Evolutionary conservation across 805 yeast species (phyloP).

Genomic region (Myxozyma sirexii): DNA sequence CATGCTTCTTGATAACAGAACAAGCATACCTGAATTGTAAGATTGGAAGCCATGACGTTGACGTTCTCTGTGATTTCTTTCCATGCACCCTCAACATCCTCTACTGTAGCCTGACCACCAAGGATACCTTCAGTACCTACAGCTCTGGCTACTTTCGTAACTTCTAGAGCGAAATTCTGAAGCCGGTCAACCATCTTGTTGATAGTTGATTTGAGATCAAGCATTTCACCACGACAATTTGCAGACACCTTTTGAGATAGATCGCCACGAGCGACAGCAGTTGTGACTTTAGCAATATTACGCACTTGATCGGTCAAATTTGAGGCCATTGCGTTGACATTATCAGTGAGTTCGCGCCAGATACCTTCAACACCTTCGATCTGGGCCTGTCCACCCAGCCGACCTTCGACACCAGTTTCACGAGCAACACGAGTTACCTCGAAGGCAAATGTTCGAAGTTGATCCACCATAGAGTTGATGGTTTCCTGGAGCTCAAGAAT

Average conservation of each 20-base stretch:
- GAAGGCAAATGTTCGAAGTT: conserved; percentile 76
- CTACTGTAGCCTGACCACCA: conserved; percentile 85
- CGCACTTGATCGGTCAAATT: conserved; percentile 87
- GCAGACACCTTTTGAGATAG: conserved; percentile 80
- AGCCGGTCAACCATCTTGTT: conserved; percentile 88
- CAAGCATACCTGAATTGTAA: conserved; percentile 63
- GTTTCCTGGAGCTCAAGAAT: conserved; percentile 82
- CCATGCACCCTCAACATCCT: conserved; percentile 86
- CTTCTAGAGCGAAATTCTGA: conserved; percentile 80
- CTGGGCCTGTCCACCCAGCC: conserved; percentile 85
- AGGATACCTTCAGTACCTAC: conserved; percentile 88
- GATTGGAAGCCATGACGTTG: conserved; percentile 83
- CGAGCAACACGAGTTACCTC: conserved; percentile 86
- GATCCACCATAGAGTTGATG: conserved; percentile 87
- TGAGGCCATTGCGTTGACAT: conserved; percentile 87
- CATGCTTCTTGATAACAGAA: not conserved
- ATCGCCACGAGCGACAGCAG: conserved; percentile 86
- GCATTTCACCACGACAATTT: conserved; percentile 79
- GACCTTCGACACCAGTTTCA: conserved; percentile 88
- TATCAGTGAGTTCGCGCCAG: conserved; percentile 85
- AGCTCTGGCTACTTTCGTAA: conserved; percentile 80
- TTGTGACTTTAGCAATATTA: conserved; percentile 83
- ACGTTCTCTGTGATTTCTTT: conserved; percentile 80
- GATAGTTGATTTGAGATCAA: conserved; percentile 79
- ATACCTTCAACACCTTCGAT: conserved; percentile 80